Evolutionary conservation across 768 basidiomycete species (phyloP), one percentile per base, ranked within the genome.

Genomic region (Tephrocybe rancida): DNA sequence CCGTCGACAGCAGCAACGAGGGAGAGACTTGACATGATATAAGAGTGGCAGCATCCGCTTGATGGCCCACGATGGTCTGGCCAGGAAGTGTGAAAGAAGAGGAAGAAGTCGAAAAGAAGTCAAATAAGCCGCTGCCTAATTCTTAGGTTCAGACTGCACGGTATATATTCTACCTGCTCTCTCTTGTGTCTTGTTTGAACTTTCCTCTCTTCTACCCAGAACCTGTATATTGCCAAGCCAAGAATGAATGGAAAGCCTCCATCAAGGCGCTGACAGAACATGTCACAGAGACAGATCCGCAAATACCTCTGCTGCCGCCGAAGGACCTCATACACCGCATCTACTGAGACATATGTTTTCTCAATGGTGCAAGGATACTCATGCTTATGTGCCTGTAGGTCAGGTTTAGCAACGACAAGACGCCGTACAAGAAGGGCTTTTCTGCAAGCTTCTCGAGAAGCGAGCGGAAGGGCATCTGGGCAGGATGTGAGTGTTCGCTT

Each of bases 321-420:
- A 95, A 94, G 63, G 96, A 99, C 61, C 80, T 96, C 21, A 85
- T 91, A 50, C 92, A 98, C 68, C 79, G 96, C 14, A 95, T 98
- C 35, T 96, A 97, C 66, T 86, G 95, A 41, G 96, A 98, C 67
- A 91, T 90, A 45, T 34, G 81, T 68, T 21, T 5, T 30, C 9
- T 34, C 27, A 30, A 35, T 18, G 21, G 9, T n/a, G 4, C 34
- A 22, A 49, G 10, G 32, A 30, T 48, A n/a, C 19, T 43, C 14
- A 50, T 44, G 52, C 11, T 16, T 7, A 4, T 37, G 35, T 43
- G 18, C 1, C 9, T 8, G n/a, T 16, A 93, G 90, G 68, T 96
- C 21, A 83, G 95, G 13, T 97, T 96, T 70, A 92, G 90, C 64
- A 92, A 92, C 52, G 90, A 95, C 66, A 95, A 95, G 73, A 99